Percentiles rank a stretch among this genome's conserved stretches.
phyloP scores from a whole-genome alignment of 2,329 filamentous ascomycete genomes.

The Fonsecaea nubica region DNA sequence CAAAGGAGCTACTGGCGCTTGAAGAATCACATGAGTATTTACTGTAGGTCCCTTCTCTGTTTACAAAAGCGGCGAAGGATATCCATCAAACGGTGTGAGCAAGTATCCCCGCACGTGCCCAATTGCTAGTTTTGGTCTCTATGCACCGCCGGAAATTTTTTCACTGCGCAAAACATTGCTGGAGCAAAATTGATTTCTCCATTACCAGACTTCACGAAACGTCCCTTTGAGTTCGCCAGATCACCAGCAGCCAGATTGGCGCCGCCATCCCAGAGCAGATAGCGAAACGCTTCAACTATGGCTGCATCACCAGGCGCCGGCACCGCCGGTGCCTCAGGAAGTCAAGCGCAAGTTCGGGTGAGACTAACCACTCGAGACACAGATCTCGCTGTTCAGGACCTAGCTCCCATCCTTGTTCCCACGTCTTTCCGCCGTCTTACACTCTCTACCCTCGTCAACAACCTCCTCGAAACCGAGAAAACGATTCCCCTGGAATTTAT shows the following conservation, averaged over 20 bases:
- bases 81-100: background rate
- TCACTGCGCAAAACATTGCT: background rate
- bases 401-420: constrained; percentile 63
- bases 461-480: constrained; percentile 62
- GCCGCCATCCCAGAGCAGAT: background rate
- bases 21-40: too few relatives aligned
- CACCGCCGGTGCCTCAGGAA: background rate
- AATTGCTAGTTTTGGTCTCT: constrained; percentile 24
- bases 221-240: background rate
- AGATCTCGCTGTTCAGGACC: constrained; percentile 61
- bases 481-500: constrained; percentile 79
- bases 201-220: background rate
- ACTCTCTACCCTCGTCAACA: constrained; percentile 69
- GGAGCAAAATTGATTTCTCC: constrained; percentile 1
- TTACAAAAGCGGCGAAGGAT: too few relatives aligned
- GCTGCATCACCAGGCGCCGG: background rate
- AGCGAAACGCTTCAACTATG: background rate
- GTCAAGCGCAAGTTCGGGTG: constrained; percentile 58
- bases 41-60: too few relatives aligned
- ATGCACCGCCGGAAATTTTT: constrained; percentile 34
- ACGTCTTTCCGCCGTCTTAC: constrained; percentile 63
- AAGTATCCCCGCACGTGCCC: background rate
- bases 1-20: too few relatives aligned
- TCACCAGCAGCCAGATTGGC: background rate
- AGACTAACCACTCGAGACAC: constrained; percentile 60